These are phyloP conservation scores for Penstemon barbatus DNA, from an alignment of 257 asterid species.

Conservation along the genomic window DNA sequence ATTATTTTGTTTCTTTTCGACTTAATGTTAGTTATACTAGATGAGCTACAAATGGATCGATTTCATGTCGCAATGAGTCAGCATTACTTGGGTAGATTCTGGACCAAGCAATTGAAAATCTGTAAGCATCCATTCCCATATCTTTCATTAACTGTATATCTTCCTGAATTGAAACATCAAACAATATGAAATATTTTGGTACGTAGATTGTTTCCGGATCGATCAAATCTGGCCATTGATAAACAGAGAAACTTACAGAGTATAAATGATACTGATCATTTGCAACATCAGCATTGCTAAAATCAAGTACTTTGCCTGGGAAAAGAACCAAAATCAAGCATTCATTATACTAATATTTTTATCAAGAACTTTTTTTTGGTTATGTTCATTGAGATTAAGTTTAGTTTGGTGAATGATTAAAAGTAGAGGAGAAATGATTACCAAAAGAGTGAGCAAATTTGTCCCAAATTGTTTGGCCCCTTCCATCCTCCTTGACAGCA, in stretches of 20 bases:
- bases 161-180: slow-evolving; percentile 40
- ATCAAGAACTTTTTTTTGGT: too few species aligned
- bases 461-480: slow-evolving; percentile 83
- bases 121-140: slow-evolving; percentile 94
- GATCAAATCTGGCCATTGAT: background rate
- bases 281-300: slow-evolving; percentile 81
- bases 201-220: too few species aligned
- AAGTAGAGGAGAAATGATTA: slow-evolving; percentile 14
- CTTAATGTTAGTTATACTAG: too few species aligned
- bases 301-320: slow-evolving; percentile 73
- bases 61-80: too few species aligned
- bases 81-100: slow-evolving; percentile 72
- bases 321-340: background rate
- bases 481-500: slow-evolving; percentile 80
- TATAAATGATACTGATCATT: slow-evolving; percentile 77
- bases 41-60: background rate
- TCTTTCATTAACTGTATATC: slow-evolving; percentile 76
- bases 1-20: too few species aligned
- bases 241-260: slow-evolving; percentile 38
- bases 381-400: too few species aligned
- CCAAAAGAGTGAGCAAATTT: slow-evolving; percentile 74
- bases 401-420: too few species aligned
- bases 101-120: slow-evolving; percentile 93
- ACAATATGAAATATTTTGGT: too few species aligned
- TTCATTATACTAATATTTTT: too few species aligned